Evolutionary conservation across 768 basidiomycete species (phyloP).

Genomic region (Suillus clintonianus): DNA sequence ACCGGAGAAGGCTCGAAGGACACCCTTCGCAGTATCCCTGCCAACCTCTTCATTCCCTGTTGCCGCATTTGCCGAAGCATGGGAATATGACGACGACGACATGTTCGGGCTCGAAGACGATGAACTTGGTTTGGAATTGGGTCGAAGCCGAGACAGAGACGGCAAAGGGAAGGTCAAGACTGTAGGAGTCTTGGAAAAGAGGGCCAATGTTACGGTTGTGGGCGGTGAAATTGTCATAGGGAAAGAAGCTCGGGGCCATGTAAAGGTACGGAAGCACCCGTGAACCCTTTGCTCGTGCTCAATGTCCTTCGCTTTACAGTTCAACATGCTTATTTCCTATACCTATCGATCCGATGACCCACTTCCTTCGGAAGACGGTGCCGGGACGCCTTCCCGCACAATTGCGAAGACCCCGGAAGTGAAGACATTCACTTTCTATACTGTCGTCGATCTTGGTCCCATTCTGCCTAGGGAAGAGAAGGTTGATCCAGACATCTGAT

Average conservation of each 20-base stretch:
- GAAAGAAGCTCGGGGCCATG: constrained; percentile 72
- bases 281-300: neutral
- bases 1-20: constrained; percentile 59
- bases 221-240: constrained; percentile 88
- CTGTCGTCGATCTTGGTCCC: constrained; percentile 75
- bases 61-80: constrained; percentile 91
- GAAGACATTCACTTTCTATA: constrained; percentile 91
- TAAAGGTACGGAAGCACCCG: constrained; percentile 59
- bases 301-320: constrained; percentile 47
- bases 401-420: constrained; percentile 63
- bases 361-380: constrained; percentile 62
- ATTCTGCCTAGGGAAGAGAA: constrained; percentile 64
- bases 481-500: constrained; percentile 20
- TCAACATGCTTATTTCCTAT: constrained; percentile 92
- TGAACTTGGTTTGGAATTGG: constrained; percentile 35
- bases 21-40: constrained; percentile 79
- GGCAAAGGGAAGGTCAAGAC: constrained; percentile 52
- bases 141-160: constrained; percentile 47
- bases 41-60: constrained; percentile 80
- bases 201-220: constrained; percentile 86
- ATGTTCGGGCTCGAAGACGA: constrained; percentile 64
- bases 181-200: constrained; percentile 84
- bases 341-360: constrained; percentile 93
- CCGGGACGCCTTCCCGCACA: constrained; percentile 44
- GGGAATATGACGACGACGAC: constrained; percentile 94